phyloP scores from a whole-genome alignment of 768 basidiomycete genomes.

The Trametes gibbosa region DNA sequence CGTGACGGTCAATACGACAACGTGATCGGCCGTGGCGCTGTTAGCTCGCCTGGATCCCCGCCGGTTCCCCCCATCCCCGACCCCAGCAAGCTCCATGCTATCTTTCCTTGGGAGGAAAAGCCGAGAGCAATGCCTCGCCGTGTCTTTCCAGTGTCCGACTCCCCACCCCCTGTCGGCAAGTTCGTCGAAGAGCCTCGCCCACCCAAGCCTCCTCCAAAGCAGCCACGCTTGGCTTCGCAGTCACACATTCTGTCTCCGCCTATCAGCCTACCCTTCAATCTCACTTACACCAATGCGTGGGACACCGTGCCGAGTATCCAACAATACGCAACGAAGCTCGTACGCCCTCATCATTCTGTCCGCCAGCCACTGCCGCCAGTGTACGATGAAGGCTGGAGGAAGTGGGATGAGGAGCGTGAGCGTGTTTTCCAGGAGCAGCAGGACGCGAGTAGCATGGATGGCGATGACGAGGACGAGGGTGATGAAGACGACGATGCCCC shows the following conservation, averaged over 20 bases:
- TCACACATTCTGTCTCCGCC: slow-evolving; percentile 28
- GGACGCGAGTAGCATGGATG: slow-evolving; percentile 76
- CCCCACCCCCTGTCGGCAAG: slow-evolving; percentile 41
- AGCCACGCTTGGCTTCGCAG: slow-evolving; percentile 5
- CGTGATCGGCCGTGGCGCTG: slow-evolving; percentile 46
- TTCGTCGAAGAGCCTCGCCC: slow-evolving; percentile 25
- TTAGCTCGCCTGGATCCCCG: slow-evolving; percentile 26
- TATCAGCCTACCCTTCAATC: slow-evolving; percentile 50
- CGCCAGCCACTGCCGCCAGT: slow-evolving; percentile 51
- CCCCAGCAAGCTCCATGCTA: slow-evolving; percentile 61
- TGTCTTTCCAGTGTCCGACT: slow-evolving; percentile 67
- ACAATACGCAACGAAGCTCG: slow-evolving; percentile 63
- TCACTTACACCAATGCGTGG: slow-evolving; percentile 81
- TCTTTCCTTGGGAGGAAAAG: slow-evolving; percentile 96
- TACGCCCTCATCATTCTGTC: slow-evolving; percentile 43
- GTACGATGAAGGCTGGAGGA: slow-evolving; percentile 32
- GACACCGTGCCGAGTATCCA: slow-evolving; percentile 80
- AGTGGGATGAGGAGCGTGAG: slow-evolving; percentile 34
- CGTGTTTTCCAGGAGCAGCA: slow-evolving; percentile 51
- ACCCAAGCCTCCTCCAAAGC: slow-evolving; percentile 25
- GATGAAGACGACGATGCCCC: slow-evolving; percentile 46
- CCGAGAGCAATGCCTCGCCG: slow-evolving; percentile 65
- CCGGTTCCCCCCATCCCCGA: slow-evolving; percentile 59
- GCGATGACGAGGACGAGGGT: slow-evolving; percentile 76
- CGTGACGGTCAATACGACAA: slow-evolving; percentile 72